Percentiles rank a stretch among this genome's conserved stretches.
Conservation (phyloP, 2,329 filamentous ascomycete species). For the Monosporascus sp. region DNA sequence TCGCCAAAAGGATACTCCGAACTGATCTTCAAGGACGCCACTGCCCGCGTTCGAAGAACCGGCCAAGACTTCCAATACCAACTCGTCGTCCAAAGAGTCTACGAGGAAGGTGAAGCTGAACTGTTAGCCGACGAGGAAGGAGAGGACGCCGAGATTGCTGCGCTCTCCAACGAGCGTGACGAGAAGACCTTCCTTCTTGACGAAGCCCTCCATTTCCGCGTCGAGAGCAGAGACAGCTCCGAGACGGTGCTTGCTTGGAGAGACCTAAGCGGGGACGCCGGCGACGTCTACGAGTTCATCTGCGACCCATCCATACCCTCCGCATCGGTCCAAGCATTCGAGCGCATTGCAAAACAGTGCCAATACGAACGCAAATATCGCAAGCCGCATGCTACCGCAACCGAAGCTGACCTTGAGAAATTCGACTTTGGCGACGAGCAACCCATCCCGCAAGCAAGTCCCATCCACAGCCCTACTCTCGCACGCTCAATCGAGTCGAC, state of each 20-base stretch:
- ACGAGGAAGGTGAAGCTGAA: constrained; percentile 96
- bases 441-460: constrained; percentile 60
- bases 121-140: constrained; percentile 83
- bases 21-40: constrained; percentile 97
- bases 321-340: constrained; percentile 72
- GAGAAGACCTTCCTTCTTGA: constrained; percentile 97
- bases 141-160: constrained; percentile 72
- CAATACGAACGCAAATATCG: constrained; percentile 97
- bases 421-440: constrained; percentile 71
- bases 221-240: constrained; percentile 72
- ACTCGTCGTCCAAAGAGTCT: constrained; percentile 90
- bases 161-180: constrained; percentile 77
- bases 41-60: constrained; percentile 84
- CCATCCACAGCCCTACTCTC: constrained; percentile 53
- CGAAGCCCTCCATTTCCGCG: constrained; percentile 80
- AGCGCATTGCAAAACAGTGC: constrained; percentile 79
- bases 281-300: constrained; percentile 97
- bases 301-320: constrained; percentile 71
- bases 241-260: constrained; percentile 91
- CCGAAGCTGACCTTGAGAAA: constrained; percentile 71
- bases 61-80: constrained; percentile 97
- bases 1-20: constrained; percentile 98
- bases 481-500: constrained; percentile 51
- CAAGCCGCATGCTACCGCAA: constrained; percentile 72
- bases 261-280: constrained; percentile 86